Conservation (phyloP, 2,329 filamentous ascomycete genomes). For the Fusarium praegraminearum region DNA sequence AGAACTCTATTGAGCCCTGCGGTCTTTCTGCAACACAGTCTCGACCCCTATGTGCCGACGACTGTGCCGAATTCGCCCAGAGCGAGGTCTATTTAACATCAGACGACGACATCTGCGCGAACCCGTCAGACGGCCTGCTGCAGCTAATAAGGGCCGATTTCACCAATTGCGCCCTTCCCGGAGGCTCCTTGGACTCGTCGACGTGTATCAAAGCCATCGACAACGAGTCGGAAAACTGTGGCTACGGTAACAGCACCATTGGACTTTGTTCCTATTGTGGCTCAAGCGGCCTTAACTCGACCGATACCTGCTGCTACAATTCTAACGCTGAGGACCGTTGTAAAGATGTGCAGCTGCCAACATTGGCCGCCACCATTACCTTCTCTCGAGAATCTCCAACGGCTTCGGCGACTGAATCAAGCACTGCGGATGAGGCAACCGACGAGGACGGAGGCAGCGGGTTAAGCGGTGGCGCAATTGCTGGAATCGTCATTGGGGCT, state of each 20-base stretch:
- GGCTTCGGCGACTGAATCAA: slow-evolving; percentile 45
- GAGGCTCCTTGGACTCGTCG: slow-evolving; percentile 78
- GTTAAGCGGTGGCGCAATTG: slow-evolving; percentile 87
- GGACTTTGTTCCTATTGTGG: slow-evolving; percentile 91
- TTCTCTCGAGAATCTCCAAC: slow-evolving; percentile 63
- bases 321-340: slow-evolving; percentile 81
- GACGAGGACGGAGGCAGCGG: slow-evolving; percentile 47
- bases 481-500: slow-evolving; percentile 88
- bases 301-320: slow-evolving; percentile 93
- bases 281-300: slow-evolving; percentile 86
- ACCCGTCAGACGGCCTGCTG: slow-evolving; percentile 72
- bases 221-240: slow-evolving; percentile 91
- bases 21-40: slow-evolving; percentile 72
- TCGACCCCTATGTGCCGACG: slow-evolving; percentile 86
- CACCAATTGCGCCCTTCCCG: slow-evolving; percentile 85
- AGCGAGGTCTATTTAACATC: slow-evolving; percentile 89
- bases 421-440: slow-evolving; percentile 31
- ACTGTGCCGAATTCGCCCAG: slow-evolving; percentile 86
- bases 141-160: slow-evolving; percentile 92
- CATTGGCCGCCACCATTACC: slow-evolving; percentile 76
- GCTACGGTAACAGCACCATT: slow-evolving; percentile 76
- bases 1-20: slow-evolving; percentile 83
- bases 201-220: slow-evolving; percentile 79
- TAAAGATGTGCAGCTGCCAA: slow-evolving; percentile 80
- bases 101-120: slow-evolving; percentile 78